Evolutionary conservation across 1,139 yeast genomes (phyloP), one percentile per base, ranked within the genome.

Genomic region (Trichomonascaceae sp.): DNA sequence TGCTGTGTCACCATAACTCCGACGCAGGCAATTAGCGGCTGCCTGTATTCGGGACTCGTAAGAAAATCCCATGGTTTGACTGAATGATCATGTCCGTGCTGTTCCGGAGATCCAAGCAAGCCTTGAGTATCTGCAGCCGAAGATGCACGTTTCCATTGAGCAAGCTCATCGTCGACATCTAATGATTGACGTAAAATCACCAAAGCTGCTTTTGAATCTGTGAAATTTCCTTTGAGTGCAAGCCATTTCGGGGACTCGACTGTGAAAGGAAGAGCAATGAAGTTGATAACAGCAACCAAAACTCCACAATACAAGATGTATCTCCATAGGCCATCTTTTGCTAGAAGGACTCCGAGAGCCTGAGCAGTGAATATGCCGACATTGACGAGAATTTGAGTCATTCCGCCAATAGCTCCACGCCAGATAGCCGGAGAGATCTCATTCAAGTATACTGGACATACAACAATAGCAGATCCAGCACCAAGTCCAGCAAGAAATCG

Each of bases 231-330:
- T 18, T 69, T 68, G 6, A 68, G 56, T 3, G 63, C 63, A 38
- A 88, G 73, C 97, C 97, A 91, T 67, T 84, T 80, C 2, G 98
- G 97, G 1, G 95, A 84, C 67, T 91, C 97, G 22, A 79, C 81
- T n/a, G 83, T 75, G 47, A 74, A 71, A 1, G 76, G 61, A 36
- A 79, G 70, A 13, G 78, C 65, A 0, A 78, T 54, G 2, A 83
- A 71, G 62, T 84, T 82, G 4, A 72, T 10, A 0, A 74, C 53
- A 0, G 88, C 87, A 30, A 88, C 61, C 0, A 76, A 58, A 1
- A 80, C 75, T 0, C 90, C 96, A 51, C 77, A 70, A 19, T 80
- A 70, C 51, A 93, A 71, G 24, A 93, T 75, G 55, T 69, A 72
- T 60, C 97, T 76, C 98, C 98, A 93, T 45, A 79, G 74, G 47